Evolutionary conservation across 345 rosid species (phyloP).

Genomic region (Bruguiera sexangula): DNA sequence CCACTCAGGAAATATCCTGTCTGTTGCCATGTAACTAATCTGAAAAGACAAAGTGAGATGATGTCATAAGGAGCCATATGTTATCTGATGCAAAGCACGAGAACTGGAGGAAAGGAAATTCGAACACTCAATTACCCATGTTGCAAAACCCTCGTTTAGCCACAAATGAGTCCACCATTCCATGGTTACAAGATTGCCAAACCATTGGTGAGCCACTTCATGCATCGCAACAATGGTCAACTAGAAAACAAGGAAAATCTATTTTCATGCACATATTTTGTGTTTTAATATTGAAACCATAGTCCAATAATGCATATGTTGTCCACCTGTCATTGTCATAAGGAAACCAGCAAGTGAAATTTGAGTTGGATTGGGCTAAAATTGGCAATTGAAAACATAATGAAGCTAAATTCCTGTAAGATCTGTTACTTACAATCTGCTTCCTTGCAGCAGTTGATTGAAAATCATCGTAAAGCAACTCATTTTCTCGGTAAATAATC

Average conservation of each 20-base stretch:
- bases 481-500: constrained; percentile 36
- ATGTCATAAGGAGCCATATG: neutral
- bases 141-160: constrained; percentile 35
- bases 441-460: constrained; percentile 36
- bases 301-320: too few relatives aligned
- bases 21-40: constrained; percentile 41
- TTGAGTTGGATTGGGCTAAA: too few relatives aligned
- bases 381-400: neutral
- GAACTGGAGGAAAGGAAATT: neutral
- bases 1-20: constrained; percentile 43
- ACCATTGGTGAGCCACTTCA: constrained; percentile 54
- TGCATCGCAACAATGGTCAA: constrained; percentile 33
- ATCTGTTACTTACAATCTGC: constrained; percentile 23
- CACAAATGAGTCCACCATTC: constrained; percentile 49
- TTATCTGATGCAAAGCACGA: neutral
- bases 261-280: neutral
- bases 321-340: too few relatives aligned
- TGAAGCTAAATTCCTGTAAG: neutral
- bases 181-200: constrained; percentile 52
- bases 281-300: neutral
- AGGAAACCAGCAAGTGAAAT: too few relatives aligned
- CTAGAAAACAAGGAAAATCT: constrained; percentile 14
- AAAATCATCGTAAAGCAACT: constrained; percentile 21
- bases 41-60: constrained; percentile 12
- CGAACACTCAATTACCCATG: constrained; percentile 34